Percentiles rank a stretch among this genome's conserved stretches.
Conservation (phyloP, 2,329 filamentous ascomycete genomes). For the Fonsecaea pedrosoi region DNA sequence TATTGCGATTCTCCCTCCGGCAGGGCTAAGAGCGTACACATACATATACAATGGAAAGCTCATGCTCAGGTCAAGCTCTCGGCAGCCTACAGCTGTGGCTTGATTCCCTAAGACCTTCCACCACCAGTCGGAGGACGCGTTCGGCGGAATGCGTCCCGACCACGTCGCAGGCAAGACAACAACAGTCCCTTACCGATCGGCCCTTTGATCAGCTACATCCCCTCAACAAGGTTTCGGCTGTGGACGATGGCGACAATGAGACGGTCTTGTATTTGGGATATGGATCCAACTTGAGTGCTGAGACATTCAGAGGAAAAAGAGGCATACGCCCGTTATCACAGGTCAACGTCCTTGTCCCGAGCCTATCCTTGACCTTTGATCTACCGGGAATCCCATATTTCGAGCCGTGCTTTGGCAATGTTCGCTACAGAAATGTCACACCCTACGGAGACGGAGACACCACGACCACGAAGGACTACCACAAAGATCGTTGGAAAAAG, state of each 20-base stretch:
- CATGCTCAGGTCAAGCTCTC: slow-evolving; percentile 8
- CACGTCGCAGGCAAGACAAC: slow-evolving; percentile 29
- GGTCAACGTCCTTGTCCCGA: slow-evolving; percentile 81
- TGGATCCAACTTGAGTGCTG: slow-evolving; percentile 82
- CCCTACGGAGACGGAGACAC: slow-evolving; percentile 22
- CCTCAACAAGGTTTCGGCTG: not conserved
- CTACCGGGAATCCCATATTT: slow-evolving; percentile 82
- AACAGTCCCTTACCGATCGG: slow-evolving; percentile 27
- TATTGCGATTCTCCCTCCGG: slow-evolving; percentile 19
- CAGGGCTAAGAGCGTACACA: not conserved
- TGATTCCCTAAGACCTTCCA: slow-evolving; percentile 17
- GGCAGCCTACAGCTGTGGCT: slow-evolving; percentile 27
- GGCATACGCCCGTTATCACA: slow-evolving; percentile 82
- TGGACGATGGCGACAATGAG: slow-evolving; percentile 31
- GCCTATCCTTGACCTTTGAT: slow-evolving; percentile 80
- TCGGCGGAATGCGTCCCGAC: slow-evolving; percentile 21
- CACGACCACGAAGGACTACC: slow-evolving; percentile 51
- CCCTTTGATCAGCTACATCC: slow-evolving; percentile 13
- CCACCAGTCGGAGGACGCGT: not conserved
- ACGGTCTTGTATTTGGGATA: slow-evolving; percentile 85
- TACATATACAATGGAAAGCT: slow-evolving; percentile 14
- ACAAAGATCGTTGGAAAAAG: slow-evolving; percentile 73
- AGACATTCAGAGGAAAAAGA: slow-evolving; percentile 79
- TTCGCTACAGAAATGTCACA: slow-evolving; percentile 59
- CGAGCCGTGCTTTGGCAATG: slow-evolving; percentile 93